Conservation (phyloP, 371 early-diverging fungal genomes). For the Mortierella sp. region DNA sequence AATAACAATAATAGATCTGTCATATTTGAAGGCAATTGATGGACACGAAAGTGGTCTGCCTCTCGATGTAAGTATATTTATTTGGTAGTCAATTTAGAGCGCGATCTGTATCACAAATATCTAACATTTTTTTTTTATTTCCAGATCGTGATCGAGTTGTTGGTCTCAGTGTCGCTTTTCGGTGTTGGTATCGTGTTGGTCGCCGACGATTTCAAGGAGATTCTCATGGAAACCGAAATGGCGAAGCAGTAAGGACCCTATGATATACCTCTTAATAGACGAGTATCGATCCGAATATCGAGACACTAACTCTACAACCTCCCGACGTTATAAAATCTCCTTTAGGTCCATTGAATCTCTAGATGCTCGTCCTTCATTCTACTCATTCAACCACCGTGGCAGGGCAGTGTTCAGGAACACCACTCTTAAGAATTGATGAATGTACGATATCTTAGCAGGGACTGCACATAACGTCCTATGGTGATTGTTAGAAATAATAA, state of each 20-base stretch:
- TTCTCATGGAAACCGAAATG: conserved; percentile 73
- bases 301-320: background rate
- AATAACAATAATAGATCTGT: conserved; percentile 63
- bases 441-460: conserved; percentile 5
- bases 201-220: conserved; percentile 71
- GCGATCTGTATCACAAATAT: background rate
- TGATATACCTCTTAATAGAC: background rate
- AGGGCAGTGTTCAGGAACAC: conserved; percentile 58
- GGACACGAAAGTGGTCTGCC: conserved; percentile 65
- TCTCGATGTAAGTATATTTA: conserved; percentile 64
- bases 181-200: conserved; percentile 58
- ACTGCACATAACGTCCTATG: background rate
- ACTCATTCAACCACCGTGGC: conserved; percentile 71
- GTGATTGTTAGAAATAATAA: background rate
- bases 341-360: conserved; percentile 74
- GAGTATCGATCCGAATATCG: background rate
- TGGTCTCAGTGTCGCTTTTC: conserved; percentile 54
- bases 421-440: conserved; percentile 19
- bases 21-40: conserved; percentile 76
- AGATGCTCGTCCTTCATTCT: conserved; percentile 75
- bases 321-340: background rate
- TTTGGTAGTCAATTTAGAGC: background rate
- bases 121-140: background rate
- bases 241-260: conserved; percentile 67
- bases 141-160: conserved; percentile 53